Base-by-base conservation (phyloP, 2,329 filamentous ascomycete genomes). In the Pseudonectria foliicola region DNA sequence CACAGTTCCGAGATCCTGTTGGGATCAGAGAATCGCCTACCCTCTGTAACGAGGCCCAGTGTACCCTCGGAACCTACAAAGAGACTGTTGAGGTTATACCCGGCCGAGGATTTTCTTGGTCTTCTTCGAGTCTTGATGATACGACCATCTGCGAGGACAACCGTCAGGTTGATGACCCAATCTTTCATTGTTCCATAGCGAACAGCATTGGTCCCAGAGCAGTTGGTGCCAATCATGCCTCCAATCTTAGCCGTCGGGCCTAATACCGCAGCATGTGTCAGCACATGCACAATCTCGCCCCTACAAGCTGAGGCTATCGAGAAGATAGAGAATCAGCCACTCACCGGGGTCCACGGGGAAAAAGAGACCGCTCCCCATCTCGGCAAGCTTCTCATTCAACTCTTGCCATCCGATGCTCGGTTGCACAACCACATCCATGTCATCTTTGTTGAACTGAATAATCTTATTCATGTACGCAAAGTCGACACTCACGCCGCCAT, bases 371-470 rank as follows among this genome's bases (percentile, higher is more conserved):
- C 76, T 80, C 26, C 75, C 70, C 59, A 82, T 76, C 52, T 84
- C 78, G 31, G 78, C 70, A 29, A 80, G 57, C 49, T 76, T 64
- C 45, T 82, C 77, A 51, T 95, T 95, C 38, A 95, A 64, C 34
- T 84, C 78, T 73, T 93, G 88, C 88, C 88, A 95, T n/a, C 83
- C 82, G 8, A 95, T 81, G 6, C 84, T 85, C 3, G 89, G 89
- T 57, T 95, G 89, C 3, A 95, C 87, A 4, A 94, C 85, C 32
- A 95, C 72, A 50, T 95, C 89, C 84, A 95, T 87, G 56, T 95
- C 89, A 4, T 85, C 82, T 47, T 84, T 80, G 57, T 94, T 83
- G 37, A 95, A 70, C 35, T 80, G 70, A 21, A 95, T 49, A 16
- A 95, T 82, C 50, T 80, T 69, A 56, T 94, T 82, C 89, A 95